phyloP scores from a whole-genome alignment of 2,329 filamentous ascomycete genomes.

The Thermoascus crustaceus region DNA sequence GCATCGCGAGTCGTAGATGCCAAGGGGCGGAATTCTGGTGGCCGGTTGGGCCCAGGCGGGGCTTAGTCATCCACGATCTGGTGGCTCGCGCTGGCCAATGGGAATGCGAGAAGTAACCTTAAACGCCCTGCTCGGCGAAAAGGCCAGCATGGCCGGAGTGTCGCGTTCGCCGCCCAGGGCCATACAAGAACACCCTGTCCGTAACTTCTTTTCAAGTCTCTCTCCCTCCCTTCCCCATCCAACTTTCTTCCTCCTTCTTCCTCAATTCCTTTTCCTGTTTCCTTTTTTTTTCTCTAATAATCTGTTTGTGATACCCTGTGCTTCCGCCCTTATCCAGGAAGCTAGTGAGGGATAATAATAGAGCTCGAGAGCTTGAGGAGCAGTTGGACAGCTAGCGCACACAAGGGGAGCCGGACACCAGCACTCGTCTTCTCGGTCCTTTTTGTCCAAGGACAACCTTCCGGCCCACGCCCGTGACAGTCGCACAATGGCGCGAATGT shows the following conservation, averaged over 20 bases:
- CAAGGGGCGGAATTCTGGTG: too few relatives aligned
- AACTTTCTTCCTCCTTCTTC: conserved; percentile 13
- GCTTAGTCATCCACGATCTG: too few relatives aligned
- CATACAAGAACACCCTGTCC: conserved; percentile 24
- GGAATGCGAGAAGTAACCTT: conserved; percentile 30
- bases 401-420: neutral
- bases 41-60: too few relatives aligned
- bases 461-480: conserved; percentile 8
- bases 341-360: neutral
- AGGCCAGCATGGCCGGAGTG: conserved; percentile 38
- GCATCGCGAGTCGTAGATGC: too few relatives aligned
- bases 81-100: too few relatives aligned
- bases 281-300: conserved; percentile 9
- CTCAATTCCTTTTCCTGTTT: conserved; percentile 13
- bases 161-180: conserved; percentile 18
- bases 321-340: conserved; percentile 2
- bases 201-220: conserved; percentile 12
- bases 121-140: conserved; percentile 25
- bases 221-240: conserved; percentile 11
- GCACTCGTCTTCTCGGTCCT: neutral
- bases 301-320: conserved; percentile 2
- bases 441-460: conserved; percentile 8
- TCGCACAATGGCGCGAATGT: conserved; percentile 50
- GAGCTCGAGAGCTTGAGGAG: neutral
- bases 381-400: neutral